These are phyloP conservation scores for Isatis lusitanica DNA, from an alignment of 441 rosid genomes.

Conservation along the genomic window DNA sequence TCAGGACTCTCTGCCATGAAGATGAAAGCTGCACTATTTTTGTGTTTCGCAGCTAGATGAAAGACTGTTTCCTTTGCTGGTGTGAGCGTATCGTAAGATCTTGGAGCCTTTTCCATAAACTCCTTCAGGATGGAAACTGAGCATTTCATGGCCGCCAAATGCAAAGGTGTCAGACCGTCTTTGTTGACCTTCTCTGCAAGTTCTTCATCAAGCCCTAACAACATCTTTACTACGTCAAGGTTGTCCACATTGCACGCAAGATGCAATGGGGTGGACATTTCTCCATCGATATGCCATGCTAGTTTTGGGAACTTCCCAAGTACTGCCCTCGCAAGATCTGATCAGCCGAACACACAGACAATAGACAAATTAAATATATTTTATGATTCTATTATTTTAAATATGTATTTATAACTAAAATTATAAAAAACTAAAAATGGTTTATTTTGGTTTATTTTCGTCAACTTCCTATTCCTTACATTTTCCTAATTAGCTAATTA, in stretches of 20 bases:
- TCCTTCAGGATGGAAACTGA: not conserved
- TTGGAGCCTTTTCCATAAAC: not conserved
- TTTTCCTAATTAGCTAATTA: no score
- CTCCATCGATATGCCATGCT: not conserved
- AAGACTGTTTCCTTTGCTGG: not conserved
- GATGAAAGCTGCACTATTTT: not conserved
- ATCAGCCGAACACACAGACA: not conserved
- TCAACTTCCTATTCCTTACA: no score
- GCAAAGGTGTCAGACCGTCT: not conserved
- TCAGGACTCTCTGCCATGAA: not conserved
- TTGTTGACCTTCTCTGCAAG: not conserved
- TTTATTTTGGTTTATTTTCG: no score
- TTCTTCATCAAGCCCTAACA: not conserved
- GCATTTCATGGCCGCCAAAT: not conserved
- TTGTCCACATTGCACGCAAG: not conserved
- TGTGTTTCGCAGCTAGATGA: not conserved
- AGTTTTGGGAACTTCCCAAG: not conserved
- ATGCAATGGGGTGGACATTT: not conserved
- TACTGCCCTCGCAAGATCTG: not conserved
- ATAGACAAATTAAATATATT: no score
- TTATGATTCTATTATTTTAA: no score
- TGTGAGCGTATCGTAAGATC: not conserved
- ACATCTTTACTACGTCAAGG: not conserved
- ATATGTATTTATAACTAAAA: no score
- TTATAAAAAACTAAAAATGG: no score